These are phyloP conservation scores for Arthrobotrys sphaeroides DNA, from an alignment of 2,329 filamentous ascomycete genomes.

Conservation along the genomic window DNA sequence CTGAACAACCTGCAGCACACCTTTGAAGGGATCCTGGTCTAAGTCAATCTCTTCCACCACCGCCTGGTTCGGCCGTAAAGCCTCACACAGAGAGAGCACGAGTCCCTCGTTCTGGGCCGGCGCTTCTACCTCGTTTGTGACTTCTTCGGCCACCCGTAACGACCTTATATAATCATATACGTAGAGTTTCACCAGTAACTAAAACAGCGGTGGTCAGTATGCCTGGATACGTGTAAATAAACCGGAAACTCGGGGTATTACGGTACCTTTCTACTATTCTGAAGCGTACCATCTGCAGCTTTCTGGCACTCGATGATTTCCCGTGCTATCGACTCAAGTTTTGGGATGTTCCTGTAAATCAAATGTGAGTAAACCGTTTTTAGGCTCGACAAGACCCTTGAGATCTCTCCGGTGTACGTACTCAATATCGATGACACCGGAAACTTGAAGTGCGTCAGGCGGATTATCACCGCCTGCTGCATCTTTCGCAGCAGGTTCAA, in stretches of 20 bases:
- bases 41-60: slow-evolving; percentile 25
- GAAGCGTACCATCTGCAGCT: slow-evolving; percentile 31
- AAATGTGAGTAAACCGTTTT: neutral
- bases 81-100: slow-evolving; percentile 20
- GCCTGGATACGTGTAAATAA: neutral
- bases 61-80: slow-evolving; percentile 4
- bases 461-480: slow-evolving; percentile 13
- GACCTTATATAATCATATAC: slow-evolving; percentile 28
- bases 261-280: slow-evolving; percentile 32
- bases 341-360: slow-evolving; percentile 6
- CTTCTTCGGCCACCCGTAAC: neutral
- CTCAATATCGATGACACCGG: slow-evolving; percentile 38
- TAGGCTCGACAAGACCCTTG: neutral
- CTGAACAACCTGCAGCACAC: neutral
- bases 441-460: slow-evolving; percentile 1
- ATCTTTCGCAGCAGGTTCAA: slow-evolving; percentile 14
- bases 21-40: slow-evolving; percentile 32
- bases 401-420: neutral
- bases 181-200: slow-evolving; percentile 41
- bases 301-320: slow-evolving; percentile 35
- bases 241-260: neutral
- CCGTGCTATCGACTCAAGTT: slow-evolving; percentile 8
- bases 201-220: neutral
- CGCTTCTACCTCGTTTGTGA: neutral
- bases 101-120: neutral